Conservation (phyloP, 2,329 filamentous ascomycete species). For the Chaetothyriales sp. region DNA sequence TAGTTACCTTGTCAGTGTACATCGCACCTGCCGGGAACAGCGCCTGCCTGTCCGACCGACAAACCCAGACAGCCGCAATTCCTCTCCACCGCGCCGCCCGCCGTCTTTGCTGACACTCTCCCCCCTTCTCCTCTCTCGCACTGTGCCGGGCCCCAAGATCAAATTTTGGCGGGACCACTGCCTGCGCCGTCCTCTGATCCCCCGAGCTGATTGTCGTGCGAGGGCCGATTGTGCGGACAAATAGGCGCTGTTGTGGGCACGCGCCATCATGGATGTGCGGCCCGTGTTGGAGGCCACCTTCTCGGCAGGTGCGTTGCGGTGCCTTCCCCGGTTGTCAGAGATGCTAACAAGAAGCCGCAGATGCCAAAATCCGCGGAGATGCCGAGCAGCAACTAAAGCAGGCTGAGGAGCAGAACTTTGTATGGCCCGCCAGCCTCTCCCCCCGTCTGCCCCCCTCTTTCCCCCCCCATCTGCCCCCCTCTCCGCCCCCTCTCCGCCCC, state of each 20-base stretch:
- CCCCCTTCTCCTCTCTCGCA: background rate
- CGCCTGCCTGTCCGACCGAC: background rate
- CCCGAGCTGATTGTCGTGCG: background rate
- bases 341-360: slow-evolving; percentile 40
- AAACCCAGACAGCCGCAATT: background rate
- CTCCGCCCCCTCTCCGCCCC: slow-evolving; percentile 3
- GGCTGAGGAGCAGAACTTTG: slow-evolving; percentile 90
- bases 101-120: background rate
- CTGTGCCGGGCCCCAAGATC: background rate
- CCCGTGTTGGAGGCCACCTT: slow-evolving; percentile 95
- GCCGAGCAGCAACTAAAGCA: slow-evolving; percentile 89
- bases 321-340: slow-evolving; percentile 12
- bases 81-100: background rate
- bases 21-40: background rate
- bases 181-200: background rate
- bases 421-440: too few species aligned
- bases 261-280: slow-evolving; percentile 78
- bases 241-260: background rate
- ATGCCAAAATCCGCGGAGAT: slow-evolving; percentile 75
- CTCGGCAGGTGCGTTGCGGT: slow-evolving; percentile 60
- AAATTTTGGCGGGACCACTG: background rate
- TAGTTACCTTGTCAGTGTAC: background rate
- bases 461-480: too few species aligned
- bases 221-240: background rate
- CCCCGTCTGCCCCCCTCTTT: background rate